Conservation (phyloP, 148 eudicot genomes). For the Nyssa sinensis region DNA sequence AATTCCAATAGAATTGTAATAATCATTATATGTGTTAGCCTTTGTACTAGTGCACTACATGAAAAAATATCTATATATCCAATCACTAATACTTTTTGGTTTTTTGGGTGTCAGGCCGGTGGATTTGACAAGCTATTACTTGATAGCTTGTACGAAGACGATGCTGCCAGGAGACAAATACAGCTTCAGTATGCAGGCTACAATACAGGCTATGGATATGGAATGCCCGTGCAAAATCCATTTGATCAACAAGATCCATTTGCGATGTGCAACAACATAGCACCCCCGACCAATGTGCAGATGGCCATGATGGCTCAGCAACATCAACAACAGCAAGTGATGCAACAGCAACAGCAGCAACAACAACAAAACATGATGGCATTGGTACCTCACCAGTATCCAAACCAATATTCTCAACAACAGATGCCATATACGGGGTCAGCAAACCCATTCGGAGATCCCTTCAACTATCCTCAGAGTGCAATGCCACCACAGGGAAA, state of each 20-base stretch:
- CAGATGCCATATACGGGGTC: conserved; percentile 30
- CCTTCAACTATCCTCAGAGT: conserved; percentile 47
- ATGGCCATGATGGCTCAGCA: conserved; percentile 67
- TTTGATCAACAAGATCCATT: conserved; percentile 65
- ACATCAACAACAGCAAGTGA: conserved; percentile 45
- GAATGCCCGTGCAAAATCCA: conserved; percentile 44
- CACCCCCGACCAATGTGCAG: conserved; percentile 80
- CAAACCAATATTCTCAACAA: conserved; percentile 47
- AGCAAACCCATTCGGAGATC: conserved; percentile 85
- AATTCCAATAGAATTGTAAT: not conserved
- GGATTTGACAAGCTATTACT: conserved; percentile 86
- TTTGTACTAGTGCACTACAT: not conserved
- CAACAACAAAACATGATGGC: conserved; percentile 29
- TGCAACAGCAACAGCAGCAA: conserved; percentile 28
- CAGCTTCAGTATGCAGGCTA: conserved; percentile 82
- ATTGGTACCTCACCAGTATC: conserved; percentile 24
- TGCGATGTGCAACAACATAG: conserved; percentile 48
- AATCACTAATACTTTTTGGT: not conserved
- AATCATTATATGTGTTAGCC: not conserved
- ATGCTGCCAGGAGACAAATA: conserved; percentile 66
- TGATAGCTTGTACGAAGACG: conserved; percentile 89
- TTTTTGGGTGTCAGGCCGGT: conserved; percentile 53
- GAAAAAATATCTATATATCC: not conserved
- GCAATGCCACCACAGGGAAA: conserved; percentile 48
- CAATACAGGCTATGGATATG: conserved; percentile 43